Base-by-base conservation (phyloP, 1,284 basidiomycete species). In the Sphaerobolus stellatus region DNA sequence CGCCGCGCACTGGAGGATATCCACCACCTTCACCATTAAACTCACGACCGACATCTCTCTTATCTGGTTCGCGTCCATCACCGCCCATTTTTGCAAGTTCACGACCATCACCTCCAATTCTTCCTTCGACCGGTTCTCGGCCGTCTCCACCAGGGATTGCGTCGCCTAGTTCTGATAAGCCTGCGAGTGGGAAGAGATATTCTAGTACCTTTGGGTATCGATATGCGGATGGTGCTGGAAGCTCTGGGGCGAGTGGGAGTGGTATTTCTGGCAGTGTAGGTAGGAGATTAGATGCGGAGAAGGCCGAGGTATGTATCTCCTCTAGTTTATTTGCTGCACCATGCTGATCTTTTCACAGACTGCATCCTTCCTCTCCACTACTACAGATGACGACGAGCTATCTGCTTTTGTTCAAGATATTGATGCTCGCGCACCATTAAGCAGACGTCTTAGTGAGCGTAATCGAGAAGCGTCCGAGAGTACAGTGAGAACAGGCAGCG, bases 401-500 rank as follows among this genome's bases (percentile, higher is more conserved):
- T 86, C 84, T 3, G 74, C 79, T 14, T 90, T 90, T 62, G 83
- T 90, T 34, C 82, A 86, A 62, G 84, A 88, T 50, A 88, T 89
- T 45, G 86, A 87, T 59, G 68, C 77, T 25, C 75, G 84, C 18
- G 83, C 82, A 61, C 88, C 86, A 1, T 71, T 90, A n/a, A 52
- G 52, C 44, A 30, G 18, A 27, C 28, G 40, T 52, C 2, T 58
- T 52, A n/a, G 58, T 38, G 13, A 33, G 13, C 40, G 27, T 16
- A 18, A 36, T n/a, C 7, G 45, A 31, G 48, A 31, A 27, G 11
- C 3, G 31, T 34, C 47, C 13, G 46, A n/a, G 31, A 5, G 33
- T 30, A 30, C 40, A 9, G 38, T 14, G 25, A 54, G 31, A 53
- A 33, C 29, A 25, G 24, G 40, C 22, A 48, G 41, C 29, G 2